phyloP scores from a whole-genome alignment of 805 yeast species.

The Candida palmyrensis region DNA sequence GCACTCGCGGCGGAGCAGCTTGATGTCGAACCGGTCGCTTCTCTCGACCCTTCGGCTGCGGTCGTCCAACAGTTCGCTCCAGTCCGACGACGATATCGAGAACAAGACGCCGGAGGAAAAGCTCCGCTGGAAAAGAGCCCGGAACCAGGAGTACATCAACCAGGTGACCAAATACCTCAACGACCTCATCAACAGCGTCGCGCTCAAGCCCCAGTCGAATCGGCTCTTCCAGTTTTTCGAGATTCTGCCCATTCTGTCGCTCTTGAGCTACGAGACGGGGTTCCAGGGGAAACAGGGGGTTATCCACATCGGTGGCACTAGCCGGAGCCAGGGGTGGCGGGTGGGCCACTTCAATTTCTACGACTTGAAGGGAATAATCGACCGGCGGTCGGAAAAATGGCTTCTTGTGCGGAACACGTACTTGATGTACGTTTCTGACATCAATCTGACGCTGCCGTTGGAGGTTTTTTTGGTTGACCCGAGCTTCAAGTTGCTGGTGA shows the following conservation, averaged over 20 bases:
- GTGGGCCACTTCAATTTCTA: slow-evolving; percentile 81
- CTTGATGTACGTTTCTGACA: slow-evolving; percentile 78
- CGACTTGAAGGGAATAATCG: slow-evolving; percentile 82
- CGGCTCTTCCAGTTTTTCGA: slow-evolving; percentile 83
- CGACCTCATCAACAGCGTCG: slow-evolving; percentile 51
- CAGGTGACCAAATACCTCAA: slow-evolving; percentile 66
- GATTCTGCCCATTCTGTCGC: slow-evolving; percentile 79
- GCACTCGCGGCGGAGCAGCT: no score
- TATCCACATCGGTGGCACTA: slow-evolving; percentile 72
- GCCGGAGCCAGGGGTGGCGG: slow-evolving; percentile 91
- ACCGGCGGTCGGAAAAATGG: slow-evolving; percentile 92
- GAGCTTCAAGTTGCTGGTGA: slow-evolving; percentile 52
- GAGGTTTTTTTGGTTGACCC: slow-evolving; percentile 91
- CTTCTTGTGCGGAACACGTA: slow-evolving; percentile 80
- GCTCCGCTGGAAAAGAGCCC: slow-evolving; percentile 15
- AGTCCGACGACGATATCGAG: no score
- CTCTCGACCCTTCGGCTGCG: slow-evolving; percentile 13
- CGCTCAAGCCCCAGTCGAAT: slow-evolving; percentile 77
- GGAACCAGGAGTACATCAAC: slow-evolving; percentile 35
- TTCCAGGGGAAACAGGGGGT: slow-evolving; percentile 88
- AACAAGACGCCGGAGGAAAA: slow-evolving; percentile 27
- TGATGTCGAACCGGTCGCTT: not conserved
- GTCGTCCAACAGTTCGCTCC: slow-evolving; percentile 22
- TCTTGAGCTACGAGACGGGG: slow-evolving; percentile 76
- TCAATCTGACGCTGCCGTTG: slow-evolving; percentile 79